phyloP scores from a whole-genome alignment of 2,329 filamentous ascomycete species.

The Periconia sp. region DNA sequence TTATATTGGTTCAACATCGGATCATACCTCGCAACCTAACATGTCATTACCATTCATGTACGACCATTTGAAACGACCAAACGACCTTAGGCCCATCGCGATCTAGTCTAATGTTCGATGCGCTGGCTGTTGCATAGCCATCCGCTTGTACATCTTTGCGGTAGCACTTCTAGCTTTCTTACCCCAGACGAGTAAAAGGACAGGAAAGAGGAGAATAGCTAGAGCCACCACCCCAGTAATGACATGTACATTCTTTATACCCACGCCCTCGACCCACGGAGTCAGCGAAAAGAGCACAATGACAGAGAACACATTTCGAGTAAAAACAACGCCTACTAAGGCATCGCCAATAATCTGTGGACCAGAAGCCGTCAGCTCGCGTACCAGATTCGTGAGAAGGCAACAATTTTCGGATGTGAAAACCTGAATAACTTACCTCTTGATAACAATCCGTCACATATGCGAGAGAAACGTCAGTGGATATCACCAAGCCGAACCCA shows the following conservation, averaged over 20 bases:
- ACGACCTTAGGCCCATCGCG: too few relatives aligned
- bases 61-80: too few relatives aligned
- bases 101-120: slow-evolving; percentile 15
- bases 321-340: slow-evolving; percentile 53
- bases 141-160: slow-evolving; percentile 13
- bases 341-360: slow-evolving; percentile 54
- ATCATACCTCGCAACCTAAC: not conserved
- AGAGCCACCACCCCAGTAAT: slow-evolving; percentile 46
- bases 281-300: slow-evolving; percentile 55
- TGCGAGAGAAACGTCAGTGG: slow-evolving; percentile 44
- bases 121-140: slow-evolving; percentile 17
- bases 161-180: slow-evolving; percentile 18
- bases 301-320: slow-evolving; percentile 53
- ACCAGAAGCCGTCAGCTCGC: slow-evolving; percentile 1
- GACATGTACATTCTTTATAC: slow-evolving; percentile 51
- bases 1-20: not conserved
- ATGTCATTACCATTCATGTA: too few relatives aligned
- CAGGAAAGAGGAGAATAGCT: slow-evolving; percentile 31
- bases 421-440: slow-evolving; percentile 15
- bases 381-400: too few relatives aligned
- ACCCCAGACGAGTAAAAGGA: slow-evolving; percentile 20
- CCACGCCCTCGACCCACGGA: slow-evolving; percentile 50
- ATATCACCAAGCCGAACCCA: slow-evolving; percentile 43
- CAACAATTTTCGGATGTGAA: too few relatives aligned
- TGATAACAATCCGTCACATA: slow-evolving; percentile 48